Percentiles rank a stretch among this genome's conserved stretches.
phyloP scores from a whole-genome alignment of 306 rosid genomes.

The Casuarina glauca region DNA sequence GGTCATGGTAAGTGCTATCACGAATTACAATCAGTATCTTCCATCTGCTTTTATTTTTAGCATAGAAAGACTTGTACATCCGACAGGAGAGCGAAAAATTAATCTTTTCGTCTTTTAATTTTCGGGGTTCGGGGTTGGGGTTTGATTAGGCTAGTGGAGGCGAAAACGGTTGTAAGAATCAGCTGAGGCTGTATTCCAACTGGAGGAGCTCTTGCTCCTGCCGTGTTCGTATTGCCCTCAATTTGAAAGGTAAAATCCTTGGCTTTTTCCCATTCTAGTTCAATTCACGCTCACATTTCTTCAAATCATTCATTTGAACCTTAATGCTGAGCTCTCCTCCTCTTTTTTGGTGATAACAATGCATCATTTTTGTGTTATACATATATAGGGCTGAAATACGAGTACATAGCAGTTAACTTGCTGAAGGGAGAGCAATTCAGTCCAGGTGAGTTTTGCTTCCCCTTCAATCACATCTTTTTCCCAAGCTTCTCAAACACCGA shows the following conservation, averaged over 20 bases:
- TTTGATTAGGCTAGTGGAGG: neutral
- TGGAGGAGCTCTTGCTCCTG: slow-evolving; percentile 44
- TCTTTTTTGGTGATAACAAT: neutral
- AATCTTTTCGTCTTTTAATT: no score
- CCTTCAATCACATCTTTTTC: neutral
- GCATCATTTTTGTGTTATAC: neutral
- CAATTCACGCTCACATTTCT: neutral
- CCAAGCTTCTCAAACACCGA: neutral
- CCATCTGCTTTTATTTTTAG: neutral
- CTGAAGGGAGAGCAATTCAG: slow-evolving; percentile 53
- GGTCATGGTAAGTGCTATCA: neutral
- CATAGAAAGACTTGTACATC: neutral
- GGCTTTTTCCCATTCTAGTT: no score
- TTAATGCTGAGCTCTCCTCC: no score
- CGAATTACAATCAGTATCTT: neutral
- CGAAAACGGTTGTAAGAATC: neutral
- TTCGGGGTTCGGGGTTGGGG: neutral
- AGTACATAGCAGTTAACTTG: slow-evolving; percentile 55
- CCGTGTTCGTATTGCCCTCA: slow-evolving; percentile 56
- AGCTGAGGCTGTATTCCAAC: slow-evolving; percentile 46
- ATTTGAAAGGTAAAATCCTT: slow-evolving; percentile 54
- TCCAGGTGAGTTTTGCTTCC: slow-evolving; percentile 43
- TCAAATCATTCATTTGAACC: neutral
- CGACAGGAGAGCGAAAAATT: neutral
- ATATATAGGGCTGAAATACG: slow-evolving; percentile 51